Conservation (phyloP, 805 yeast genomes). For the Saccharomycopsis vini region DNA sequence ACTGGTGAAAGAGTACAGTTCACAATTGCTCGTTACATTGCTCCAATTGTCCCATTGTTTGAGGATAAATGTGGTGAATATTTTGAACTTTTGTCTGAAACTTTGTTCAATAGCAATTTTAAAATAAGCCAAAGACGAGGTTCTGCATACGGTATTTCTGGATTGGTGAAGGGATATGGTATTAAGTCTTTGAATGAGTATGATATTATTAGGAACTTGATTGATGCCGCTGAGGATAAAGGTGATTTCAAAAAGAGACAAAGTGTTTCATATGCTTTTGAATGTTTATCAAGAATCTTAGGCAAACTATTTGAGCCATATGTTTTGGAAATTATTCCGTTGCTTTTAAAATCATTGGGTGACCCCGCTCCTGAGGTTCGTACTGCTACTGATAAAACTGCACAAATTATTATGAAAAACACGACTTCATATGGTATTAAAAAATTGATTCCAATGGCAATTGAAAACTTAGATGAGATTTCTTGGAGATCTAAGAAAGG, state of each 20-base stretch:
- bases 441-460: slow-evolving; percentile 83
- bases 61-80: slow-evolving; percentile 41
- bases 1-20: slow-evolving; percentile 78
- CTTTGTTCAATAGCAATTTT: slow-evolving; percentile 44
- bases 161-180: slow-evolving; percentile 86
- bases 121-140: slow-evolving; percentile 62
- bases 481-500: slow-evolving; percentile 98
- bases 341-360: slow-evolving; percentile 72
- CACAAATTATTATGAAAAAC: slow-evolving; percentile 78
- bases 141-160: slow-evolving; percentile 94
- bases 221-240: slow-evolving; percentile 83
- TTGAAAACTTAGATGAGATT: slow-evolving; percentile 74
- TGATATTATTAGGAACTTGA: slow-evolving; percentile 66
- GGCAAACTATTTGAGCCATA: slow-evolving; percentile 88
- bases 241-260: slow-evolving; percentile 67
- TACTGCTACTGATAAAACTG: slow-evolving; percentile 79
- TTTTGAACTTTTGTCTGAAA: slow-evolving; percentile 49
- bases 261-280: slow-evolving; percentile 81
- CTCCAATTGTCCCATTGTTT: slow-evolving; percentile 66
- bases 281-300: slow-evolving; percentile 68
- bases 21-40: slow-evolving; percentile 79
- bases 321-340: slow-evolving; percentile 79
- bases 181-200: slow-evolving; percentile 64
- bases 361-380: slow-evolving; percentile 82
- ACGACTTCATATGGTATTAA: slow-evolving; percentile 91